Evolutionary conservation across 2,329 filamentous ascomycete species (phyloP).

Genomic region (Fusarium nisikadoi): DNA sequence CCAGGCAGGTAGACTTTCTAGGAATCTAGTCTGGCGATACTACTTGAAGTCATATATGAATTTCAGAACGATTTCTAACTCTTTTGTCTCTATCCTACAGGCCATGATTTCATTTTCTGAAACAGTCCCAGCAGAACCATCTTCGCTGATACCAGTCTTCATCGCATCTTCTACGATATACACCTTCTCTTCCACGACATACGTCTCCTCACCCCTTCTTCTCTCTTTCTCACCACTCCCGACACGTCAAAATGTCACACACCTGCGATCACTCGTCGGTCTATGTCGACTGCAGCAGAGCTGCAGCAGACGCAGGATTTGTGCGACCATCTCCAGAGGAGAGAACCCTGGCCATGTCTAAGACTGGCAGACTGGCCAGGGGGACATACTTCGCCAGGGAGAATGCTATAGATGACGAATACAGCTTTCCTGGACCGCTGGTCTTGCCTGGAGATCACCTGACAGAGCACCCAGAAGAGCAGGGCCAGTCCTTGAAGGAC

Average conservation of each 20-base stretch:
- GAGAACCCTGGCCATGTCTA: conserved; percentile 19
- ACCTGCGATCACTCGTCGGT: neutral
- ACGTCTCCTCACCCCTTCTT: neutral
- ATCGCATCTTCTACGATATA: neutral
- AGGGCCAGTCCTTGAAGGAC: conserved; percentile 62
- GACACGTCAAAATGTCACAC: neutral
- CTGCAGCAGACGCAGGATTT: conserved; percentile 27
- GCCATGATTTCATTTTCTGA: neutral
- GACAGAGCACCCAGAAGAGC: conserved; percentile 60
- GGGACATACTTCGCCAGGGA: conserved; percentile 15
- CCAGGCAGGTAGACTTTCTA: neutral
- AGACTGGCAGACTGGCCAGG: conserved; percentile 40
- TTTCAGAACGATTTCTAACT: neutral
- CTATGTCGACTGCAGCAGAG: conserved; percentile 20
- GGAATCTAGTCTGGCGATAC: neutral
- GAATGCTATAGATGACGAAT: conserved; percentile 25
- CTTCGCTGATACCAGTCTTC: no score
- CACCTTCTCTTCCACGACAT: neutral
- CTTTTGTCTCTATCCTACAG: neutral
- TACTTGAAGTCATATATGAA: neutral
- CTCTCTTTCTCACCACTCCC: neutral
- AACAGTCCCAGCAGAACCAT: no score
- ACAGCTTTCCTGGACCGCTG: conserved; percentile 66
- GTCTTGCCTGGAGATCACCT: conserved; percentile 70
- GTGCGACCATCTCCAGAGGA: conserved; percentile 8